These are phyloP conservation scores for Claviceps spartinae DNA, from an alignment of 2,329 filamentous ascomycete species.

Conservation along the genomic window DNA sequence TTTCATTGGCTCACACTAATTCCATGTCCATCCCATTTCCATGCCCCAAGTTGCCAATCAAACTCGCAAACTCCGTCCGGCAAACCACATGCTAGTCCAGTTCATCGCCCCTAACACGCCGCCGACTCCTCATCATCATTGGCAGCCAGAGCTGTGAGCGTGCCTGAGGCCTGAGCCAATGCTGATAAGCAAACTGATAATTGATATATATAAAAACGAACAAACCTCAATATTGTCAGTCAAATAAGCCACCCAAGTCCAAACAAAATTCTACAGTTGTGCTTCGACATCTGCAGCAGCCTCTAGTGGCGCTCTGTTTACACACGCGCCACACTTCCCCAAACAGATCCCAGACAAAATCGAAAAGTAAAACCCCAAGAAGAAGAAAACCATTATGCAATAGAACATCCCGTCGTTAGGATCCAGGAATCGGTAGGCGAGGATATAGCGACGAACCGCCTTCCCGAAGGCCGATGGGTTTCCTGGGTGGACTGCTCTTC, in stretches of 20 bases:
- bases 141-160: background rate
- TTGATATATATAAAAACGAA: too few species aligned
- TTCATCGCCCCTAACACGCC: background rate
- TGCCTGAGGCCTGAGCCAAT: background rate
- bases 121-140: background rate
- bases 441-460: conserved; percentile 26
- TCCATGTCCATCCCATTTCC: background rate
- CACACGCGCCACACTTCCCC: background rate
- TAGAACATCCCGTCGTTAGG: background rate
- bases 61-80: background rate
- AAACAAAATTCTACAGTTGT: background rate
- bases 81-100: background rate
- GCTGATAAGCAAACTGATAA: background rate
- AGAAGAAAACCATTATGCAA: too few species aligned
- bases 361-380: too few species aligned
- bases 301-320: background rate
- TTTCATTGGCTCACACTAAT: background rate
- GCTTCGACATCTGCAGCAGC: background rate
- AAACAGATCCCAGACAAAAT: too few species aligned
- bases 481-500: conserved; percentile 18
- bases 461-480: conserved; percentile 13
- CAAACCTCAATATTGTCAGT: too few species aligned
- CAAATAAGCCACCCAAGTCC: too few species aligned
- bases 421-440: conserved; percentile 22
- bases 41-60: background rate